Evolutionary conservation across 805 yeast genomes (phyloP), one percentile per base, ranked within the genome.

Genomic region (Allodekkera sacchari): DNA sequence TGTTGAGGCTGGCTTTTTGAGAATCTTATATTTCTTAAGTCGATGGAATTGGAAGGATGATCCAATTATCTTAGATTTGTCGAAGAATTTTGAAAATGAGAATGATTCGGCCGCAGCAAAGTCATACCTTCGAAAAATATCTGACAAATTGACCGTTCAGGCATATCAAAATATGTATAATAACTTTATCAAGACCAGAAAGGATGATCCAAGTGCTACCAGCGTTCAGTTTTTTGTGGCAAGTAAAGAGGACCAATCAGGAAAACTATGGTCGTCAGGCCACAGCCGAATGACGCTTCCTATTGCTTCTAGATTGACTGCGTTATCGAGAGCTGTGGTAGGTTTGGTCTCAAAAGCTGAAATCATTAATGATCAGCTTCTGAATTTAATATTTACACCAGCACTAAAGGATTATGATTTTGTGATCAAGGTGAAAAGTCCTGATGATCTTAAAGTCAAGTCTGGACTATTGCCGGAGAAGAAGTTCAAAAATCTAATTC

Each of bases 11-110:
- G 98, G 95, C 5, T 85, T 92, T 51, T 60, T 83, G 36, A 77
- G 92, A 37, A 69, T 78, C 9, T 52, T 92, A 23, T 63, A 71
- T 28, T 83, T 80, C 46, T 53, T 92, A 27, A 68, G 94, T 17
- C 59, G 58, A 26, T 92, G 98, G 98, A 87, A 92, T 54, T 92
- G 98, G 98, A 80, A 74, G 45, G 94, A 83, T 40, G 85, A 80
- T 28, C 81, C 95, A 1, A 59, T 92, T 38, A 71, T 88, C 33
- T 58, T 92, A 38, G 96, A 92, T 48, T 59, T 84, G 43, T 75
- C 79, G 10, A 76, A 66, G 35, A 71, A 71, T 38, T 55, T 49
- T 25, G 47, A 41, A 15, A 42, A 38, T 6, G 43, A 39, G 13
- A 26, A 13, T 15, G 37, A 36, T 15, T 25, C 27, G 13, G n/a